Evolutionary conservation across 169 alveolate species (phyloP).

Genomic region (Toxoplasma gondii): DNA sequence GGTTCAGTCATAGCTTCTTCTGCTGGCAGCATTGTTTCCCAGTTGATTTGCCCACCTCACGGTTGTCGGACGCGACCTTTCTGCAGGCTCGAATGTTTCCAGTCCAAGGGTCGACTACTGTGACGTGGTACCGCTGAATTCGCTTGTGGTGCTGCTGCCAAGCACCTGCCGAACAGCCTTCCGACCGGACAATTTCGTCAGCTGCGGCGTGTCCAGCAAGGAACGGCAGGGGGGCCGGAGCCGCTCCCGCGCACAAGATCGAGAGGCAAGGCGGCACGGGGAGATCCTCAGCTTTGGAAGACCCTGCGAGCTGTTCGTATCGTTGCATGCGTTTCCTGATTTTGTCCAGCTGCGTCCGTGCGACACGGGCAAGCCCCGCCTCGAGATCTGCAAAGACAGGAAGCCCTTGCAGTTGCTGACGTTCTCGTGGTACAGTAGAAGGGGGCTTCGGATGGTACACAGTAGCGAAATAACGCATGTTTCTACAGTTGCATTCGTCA

Average conservation of each 20-base stretch:
- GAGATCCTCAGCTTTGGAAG: background rate
- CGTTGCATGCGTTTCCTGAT: background rate
- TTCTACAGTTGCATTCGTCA: too few species aligned
- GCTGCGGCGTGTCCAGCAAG: conserved; percentile 32
- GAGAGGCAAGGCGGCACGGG: conserved; percentile 8
- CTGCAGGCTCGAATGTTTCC: background rate
- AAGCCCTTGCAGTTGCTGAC: too few species aligned
- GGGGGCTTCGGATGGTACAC: too few species aligned
- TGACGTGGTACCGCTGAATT: background rate
- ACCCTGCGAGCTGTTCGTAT: conserved; percentile 18
- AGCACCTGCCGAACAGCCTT: background rate
- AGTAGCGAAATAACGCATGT: too few species aligned
- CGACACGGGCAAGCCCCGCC: conserved; percentile 25
- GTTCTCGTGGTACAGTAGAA: too few species aligned
- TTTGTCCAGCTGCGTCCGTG: background rate
- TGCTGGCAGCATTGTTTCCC: background rate
- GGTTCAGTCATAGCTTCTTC: too few species aligned
- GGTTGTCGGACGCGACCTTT: conserved; percentile 6
- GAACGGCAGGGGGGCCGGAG: conserved; percentile 25
- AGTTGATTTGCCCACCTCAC: background rate
- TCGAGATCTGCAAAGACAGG: background rate
- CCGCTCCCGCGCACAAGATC: conserved; percentile 12
- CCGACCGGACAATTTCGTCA: background rate
- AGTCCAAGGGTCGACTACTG: conserved; percentile 22
- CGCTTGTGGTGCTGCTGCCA: background rate